Evolutionary conservation across 129 eudicot genomes (phyloP).

Genomic region (Saposhnikovia divaricata): DNA sequence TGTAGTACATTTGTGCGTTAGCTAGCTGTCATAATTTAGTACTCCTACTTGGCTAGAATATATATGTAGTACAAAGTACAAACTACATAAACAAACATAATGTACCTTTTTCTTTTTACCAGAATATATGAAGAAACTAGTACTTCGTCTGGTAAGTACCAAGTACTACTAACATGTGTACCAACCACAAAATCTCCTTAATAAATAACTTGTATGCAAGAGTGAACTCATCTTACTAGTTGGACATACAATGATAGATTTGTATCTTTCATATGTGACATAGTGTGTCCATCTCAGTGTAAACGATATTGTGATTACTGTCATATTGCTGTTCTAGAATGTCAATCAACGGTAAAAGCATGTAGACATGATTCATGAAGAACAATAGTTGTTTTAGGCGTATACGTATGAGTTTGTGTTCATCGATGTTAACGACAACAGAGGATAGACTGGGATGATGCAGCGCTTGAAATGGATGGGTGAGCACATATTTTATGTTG

Average conservation of each 20-base stretch:
- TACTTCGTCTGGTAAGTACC: background rate
- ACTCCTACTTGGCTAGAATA: background rate
- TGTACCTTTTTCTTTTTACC: background rate
- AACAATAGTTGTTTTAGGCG: background rate
- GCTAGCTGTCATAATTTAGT: background rate
- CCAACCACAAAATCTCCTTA: background rate
- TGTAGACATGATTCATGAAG: background rate
- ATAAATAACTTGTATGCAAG: background rate
- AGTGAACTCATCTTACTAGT: background rate
- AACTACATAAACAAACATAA: too few species aligned
- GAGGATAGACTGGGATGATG: constrained; percentile 58
- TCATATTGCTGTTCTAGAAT: background rate
- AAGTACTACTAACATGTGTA: background rate
- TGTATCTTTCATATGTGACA: background rate
- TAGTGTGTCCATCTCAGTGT: background rate
- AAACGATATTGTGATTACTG: background rate
- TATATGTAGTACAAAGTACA: background rate
- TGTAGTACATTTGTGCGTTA: background rate
- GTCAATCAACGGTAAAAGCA: background rate
- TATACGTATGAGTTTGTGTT: background rate
- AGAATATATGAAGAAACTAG: too few species aligned
- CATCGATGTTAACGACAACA: constrained; percentile 9
- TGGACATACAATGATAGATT: background rate
- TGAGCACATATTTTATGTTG: background rate
- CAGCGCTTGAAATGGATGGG: constrained; percentile 40